Conservation (phyloP, 176 grass and related monocot genomes). For the Melocanna baccifera region DNA sequence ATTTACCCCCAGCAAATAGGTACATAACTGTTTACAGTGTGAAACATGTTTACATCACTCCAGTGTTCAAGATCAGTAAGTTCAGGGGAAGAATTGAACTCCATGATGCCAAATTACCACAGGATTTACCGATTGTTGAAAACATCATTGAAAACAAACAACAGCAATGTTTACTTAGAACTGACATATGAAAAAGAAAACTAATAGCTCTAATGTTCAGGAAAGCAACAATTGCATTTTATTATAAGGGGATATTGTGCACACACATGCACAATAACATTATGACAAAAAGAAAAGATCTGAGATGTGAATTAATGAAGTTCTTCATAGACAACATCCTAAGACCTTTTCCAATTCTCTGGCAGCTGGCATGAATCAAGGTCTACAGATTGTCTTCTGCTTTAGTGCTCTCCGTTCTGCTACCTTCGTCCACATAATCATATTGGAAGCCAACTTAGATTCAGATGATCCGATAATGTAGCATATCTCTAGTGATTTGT, state of each 20-base stretch:
- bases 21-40: background rate
- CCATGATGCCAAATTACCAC: background rate
- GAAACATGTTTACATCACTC: background rate
- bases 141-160: background rate
- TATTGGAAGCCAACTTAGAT: slow-evolving; percentile 34
- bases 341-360: background rate
- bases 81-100: background rate
- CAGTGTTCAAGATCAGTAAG: background rate
- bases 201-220: background rate
- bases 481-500: slow-evolving; percentile 15
- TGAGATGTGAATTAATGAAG: background rate
- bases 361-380: background rate
- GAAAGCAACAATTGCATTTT: background rate
- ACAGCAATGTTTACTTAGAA: background rate
- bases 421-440: slow-evolving; percentile 27
- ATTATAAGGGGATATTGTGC: background rate
- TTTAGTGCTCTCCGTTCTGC: slow-evolving; percentile 27
- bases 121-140: background rate
- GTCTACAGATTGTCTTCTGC: slow-evolving; percentile 31
- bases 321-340: background rate
- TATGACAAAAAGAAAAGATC: slow-evolving; percentile 1
- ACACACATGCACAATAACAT: background rate
- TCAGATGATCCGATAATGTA: slow-evolving; percentile 23
- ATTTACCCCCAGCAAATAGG: background rate
- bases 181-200: background rate